A percentile compares a stretch with the other conserved stretches of the same genome.
These are phyloP conservation scores for Graphilbum sp. DNA, from an alignment of 2,329 filamentous ascomycete species.

Conservation along the genomic window DNA sequence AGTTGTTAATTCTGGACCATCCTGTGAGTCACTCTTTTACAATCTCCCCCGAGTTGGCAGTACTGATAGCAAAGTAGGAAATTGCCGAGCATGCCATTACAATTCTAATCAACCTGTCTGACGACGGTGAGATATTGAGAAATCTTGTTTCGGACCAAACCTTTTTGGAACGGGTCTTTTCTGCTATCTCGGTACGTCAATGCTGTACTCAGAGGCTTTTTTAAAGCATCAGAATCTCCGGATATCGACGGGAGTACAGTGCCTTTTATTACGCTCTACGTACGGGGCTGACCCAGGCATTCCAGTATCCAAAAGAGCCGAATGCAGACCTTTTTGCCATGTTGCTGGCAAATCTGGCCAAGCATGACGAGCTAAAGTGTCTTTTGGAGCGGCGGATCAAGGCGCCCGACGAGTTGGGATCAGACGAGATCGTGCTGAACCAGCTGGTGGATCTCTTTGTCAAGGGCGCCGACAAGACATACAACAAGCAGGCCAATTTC, in stretches of 20 bases:
- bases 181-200: conserved; percentile 58
- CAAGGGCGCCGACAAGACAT: conserved; percentile 65
- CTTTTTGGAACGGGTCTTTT: conserved; percentile 60
- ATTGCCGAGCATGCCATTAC: conserved; percentile 88
- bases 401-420: conserved; percentile 52
- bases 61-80: conserved; percentile 30
- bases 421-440: conserved; percentile 61
- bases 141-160: conserved; percentile 59
- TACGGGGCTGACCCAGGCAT: too few species aligned
- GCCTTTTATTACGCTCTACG: too few species aligned
- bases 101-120: conserved; percentile 74
- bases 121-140: conserved; percentile 60
- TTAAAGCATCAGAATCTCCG: too few species aligned
- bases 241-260: too few species aligned
- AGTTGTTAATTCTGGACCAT: conserved; percentile 73
- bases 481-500: conserved; percentile 74
- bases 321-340: conserved; percentile 78
- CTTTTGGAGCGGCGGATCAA: conserved; percentile 53
- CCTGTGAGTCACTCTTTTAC: conserved; percentile 35
- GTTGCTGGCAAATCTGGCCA: conserved; percentile 83
- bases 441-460: conserved; percentile 94
- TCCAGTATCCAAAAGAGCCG: conserved; percentile 51
- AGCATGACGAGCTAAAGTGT: conserved; percentile 56
- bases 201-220: too few species aligned
- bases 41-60: not conserved